These are phyloP conservation scores for Vitis cinerea DNA, from an alignment of 164 flowering plant species.

Conservation along the genomic window DNA sequence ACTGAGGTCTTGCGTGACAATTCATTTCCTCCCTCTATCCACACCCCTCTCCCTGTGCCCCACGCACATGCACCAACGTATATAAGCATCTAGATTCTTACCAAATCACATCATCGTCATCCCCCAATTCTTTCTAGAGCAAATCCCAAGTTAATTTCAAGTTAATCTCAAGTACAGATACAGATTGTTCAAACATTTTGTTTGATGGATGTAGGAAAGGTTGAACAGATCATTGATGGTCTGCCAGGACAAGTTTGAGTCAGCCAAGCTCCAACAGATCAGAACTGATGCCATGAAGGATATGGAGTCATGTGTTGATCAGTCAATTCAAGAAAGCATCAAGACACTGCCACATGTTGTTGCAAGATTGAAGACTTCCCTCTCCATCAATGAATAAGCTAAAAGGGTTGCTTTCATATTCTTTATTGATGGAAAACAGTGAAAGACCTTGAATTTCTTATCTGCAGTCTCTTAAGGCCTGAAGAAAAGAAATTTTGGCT, in stretches of 20 bases:
- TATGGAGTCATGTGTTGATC: constrained; percentile 81
- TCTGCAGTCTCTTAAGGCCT: too few species aligned
- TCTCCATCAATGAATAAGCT: constrained; percentile 19
- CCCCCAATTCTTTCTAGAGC: too few species aligned
- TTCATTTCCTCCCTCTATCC: too few species aligned
- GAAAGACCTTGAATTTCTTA: too few species aligned
- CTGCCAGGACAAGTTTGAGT: constrained; percentile 89
- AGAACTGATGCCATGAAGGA: constrained; percentile 39
- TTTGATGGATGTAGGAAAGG: constrained; percentile 55
- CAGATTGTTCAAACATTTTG: neutral
- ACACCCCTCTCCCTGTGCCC: too few species aligned
- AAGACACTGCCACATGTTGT: constrained; percentile 68
- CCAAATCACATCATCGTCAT: too few species aligned
- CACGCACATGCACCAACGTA: too few species aligned
- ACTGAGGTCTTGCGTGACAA: too few species aligned
- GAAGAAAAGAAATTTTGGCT: too few species aligned
- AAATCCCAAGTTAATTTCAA: too few species aligned
- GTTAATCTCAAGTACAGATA: neutral
- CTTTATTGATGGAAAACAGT: too few species aligned
- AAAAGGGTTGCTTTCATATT: neutral
- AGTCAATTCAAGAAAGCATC: constrained; percentile 61
- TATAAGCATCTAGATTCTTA: too few species aligned
- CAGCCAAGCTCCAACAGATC: constrained; percentile 60
- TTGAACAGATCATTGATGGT: constrained; percentile 82
- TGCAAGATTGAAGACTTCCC: constrained; percentile 45